Evolutionary conservation across 2,329 filamentous ascomycete species (phyloP).

Genomic region (Sclerotinia borealis): DNA sequence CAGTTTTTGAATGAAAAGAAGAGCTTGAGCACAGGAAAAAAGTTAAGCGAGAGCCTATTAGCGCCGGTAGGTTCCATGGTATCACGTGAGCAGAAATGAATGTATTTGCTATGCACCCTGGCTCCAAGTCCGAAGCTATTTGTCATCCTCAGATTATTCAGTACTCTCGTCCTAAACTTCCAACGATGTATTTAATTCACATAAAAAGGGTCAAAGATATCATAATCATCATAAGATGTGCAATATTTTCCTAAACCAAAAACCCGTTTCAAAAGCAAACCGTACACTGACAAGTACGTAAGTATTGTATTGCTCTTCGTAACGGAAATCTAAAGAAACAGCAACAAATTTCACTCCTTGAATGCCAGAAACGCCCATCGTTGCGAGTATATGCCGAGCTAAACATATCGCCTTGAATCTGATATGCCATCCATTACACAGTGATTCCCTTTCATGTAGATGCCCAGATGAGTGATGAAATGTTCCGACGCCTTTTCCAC

Average conservation of each 20-base stretch:
- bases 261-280: background rate
- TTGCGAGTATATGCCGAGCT: constrained; percentile 16
- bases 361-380: constrained; percentile 16
- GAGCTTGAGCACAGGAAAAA: constrained; percentile 6
- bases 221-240: background rate
- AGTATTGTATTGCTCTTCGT: constrained; percentile 10
- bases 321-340: constrained; percentile 9
- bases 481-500: constrained; percentile 28
- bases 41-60: constrained; percentile 4
- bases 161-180: background rate
- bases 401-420: constrained; percentile 9
- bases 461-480: constrained; percentile 20
- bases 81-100: constrained; percentile 1
- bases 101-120: background rate
- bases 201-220: background rate
- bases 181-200: background rate
- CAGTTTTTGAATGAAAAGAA: background rate
- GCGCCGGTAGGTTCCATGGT: background rate
- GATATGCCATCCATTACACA: constrained; percentile 11
- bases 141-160: background rate
- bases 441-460: constrained; percentile 16
- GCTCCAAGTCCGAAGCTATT: background rate
- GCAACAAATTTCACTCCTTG: constrained; percentile 7
- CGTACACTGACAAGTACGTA: background rate
- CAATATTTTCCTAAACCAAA: background rate